A percentile compares a stretch with the other conserved stretches of the same genome.
These are phyloP conservation scores for Sphagnum tenellum DNA, from an alignment of 225 moss, liverwort and hornwort genomes.

Conservation along the genomic window DNA sequence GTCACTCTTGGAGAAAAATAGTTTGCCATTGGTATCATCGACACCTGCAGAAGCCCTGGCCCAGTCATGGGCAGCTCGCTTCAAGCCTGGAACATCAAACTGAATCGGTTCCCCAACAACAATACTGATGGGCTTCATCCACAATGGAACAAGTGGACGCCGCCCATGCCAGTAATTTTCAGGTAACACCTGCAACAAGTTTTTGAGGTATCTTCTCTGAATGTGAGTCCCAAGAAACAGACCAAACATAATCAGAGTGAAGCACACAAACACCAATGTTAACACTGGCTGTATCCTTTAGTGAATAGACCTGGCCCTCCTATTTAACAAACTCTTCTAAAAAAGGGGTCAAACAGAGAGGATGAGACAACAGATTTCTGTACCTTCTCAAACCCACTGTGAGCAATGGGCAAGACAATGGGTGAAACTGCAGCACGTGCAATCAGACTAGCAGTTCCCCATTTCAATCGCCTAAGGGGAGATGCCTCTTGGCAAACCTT, in stretches of 20 bases:
- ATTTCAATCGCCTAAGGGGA: constrained; percentile 79
- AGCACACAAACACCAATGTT: no score
- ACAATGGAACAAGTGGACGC: constrained; percentile 62
- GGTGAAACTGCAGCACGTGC: constrained; percentile 74
- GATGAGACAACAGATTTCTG: constrained; percentile 3
- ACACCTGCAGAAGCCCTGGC: constrained; percentile 21
- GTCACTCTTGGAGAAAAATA: constrained; percentile 12
- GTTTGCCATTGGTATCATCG: constrained; percentile 5
- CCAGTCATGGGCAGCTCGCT: constrained; percentile 38
- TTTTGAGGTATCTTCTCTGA: no score
- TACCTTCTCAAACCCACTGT: constrained; percentile 92
- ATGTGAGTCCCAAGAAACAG: no score
- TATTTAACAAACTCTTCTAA: no score
- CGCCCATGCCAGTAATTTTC: constrained; percentile 67
- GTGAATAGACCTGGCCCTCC: no score
- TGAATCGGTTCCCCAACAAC: constrained; percentile 88
- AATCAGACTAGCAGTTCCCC: constrained; percentile 94
- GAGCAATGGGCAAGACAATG: constrained; percentile 88
- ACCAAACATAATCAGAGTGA: no score
- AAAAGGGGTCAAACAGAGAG: no score
- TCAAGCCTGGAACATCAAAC: constrained; percentile 65
- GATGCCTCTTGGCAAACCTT: constrained; percentile 68
- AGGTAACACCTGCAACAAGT: constrained; percentile 54
- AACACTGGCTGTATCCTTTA: no score
- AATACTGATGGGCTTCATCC: constrained; percentile 69